Evolutionary conservation across 2,329 filamentous ascomycete genomes (phyloP), one percentile per base, ranked within the genome.

Genomic region (Lachnellula arida): DNA sequence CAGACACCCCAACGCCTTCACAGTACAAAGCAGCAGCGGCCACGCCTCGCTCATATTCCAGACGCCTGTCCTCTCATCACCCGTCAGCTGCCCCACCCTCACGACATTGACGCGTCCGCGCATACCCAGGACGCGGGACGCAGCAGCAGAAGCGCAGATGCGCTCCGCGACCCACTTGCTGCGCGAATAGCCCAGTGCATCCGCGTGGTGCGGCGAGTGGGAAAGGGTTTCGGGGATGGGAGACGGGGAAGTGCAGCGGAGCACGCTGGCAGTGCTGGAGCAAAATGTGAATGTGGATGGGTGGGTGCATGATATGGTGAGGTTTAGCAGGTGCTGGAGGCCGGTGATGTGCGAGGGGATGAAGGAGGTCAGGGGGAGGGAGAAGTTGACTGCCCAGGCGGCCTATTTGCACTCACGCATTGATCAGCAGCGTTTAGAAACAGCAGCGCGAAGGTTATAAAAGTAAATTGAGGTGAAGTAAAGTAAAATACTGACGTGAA

Each of bases 371-470:
- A 87, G 72, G 4, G 77, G 75, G 52, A 83, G 72, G 25, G 77
- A 78, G 71, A 87, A 87, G 68, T 87, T 86, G 17, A 87, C 84
- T 2, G 79, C 75, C 84, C 84, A 87, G 19, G 83, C 83, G 22
- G 63, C 60, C 65, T 67, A 46, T 17, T 52, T 32, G 42, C 19
- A 19, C 6, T n/a, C n/a, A n/a, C n/a, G n/a, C n/a, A n/a, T n/a
- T 22, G 4, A 39, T 6, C 7, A n/a, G 12, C 23, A 28, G 28
- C 6, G 28, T 28, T 28, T 1, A 9, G 8, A 8, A 28, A 28
- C 28, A 28, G 28, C 6, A 28, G 9, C 7, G 9, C 7, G 28
- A 28, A 9, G 9, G 1, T 28, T 28, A 28, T 8, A 8, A 28
- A 28, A 8, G 6, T 9, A 28, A n/a, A n/a, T n/a, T n/a, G n/a